Evolutionary conservation across 2,329 filamentous ascomycete species (phyloP).

Genomic region (Chrysoporthe puriensis): DNA sequence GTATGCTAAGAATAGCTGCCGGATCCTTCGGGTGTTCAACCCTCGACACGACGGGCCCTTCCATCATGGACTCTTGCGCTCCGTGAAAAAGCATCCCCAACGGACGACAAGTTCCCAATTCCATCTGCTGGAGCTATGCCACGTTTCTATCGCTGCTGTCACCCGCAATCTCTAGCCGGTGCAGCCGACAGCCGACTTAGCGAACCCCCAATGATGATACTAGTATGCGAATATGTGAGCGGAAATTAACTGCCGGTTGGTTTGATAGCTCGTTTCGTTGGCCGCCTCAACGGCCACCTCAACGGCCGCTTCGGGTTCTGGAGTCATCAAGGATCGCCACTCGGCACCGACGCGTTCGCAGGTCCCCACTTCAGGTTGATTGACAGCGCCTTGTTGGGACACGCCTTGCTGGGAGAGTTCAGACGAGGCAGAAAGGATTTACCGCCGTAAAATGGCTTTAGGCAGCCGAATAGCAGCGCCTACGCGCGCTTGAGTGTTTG

Average conservation of each 20-base stretch:
- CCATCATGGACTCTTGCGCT: neutral
- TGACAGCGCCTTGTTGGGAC: conserved; percentile 1
- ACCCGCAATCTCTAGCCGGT: conserved; percentile 6
- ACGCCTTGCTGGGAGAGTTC: neutral
- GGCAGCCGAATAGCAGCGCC: conserved; percentile 4
- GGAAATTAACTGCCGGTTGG: neutral
- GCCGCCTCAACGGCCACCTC: neutral
- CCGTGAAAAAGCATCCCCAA: neutral
- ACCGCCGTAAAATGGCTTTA: neutral
- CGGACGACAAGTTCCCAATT: neutral
- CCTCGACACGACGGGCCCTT: conserved; percentile 4
- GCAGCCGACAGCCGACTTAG: neutral
- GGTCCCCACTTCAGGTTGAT: neutral
- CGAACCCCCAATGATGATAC: neutral
- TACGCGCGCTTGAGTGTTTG: conserved; percentile 8
- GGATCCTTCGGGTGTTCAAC: neutral
- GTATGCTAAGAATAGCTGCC: conserved; percentile 9
- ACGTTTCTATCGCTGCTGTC: neutral
- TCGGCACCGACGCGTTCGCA: neutral
- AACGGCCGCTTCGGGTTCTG: too few relatives aligned
- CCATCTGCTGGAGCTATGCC: neutral
- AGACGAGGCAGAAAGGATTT: conserved; percentile 10
- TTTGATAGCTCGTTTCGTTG: neutral
- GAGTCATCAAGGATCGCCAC: neutral
- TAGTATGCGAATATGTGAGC: neutral